Conservation (phyloP, 345 rosid species). For the Eutrema yunnanense region DNA sequence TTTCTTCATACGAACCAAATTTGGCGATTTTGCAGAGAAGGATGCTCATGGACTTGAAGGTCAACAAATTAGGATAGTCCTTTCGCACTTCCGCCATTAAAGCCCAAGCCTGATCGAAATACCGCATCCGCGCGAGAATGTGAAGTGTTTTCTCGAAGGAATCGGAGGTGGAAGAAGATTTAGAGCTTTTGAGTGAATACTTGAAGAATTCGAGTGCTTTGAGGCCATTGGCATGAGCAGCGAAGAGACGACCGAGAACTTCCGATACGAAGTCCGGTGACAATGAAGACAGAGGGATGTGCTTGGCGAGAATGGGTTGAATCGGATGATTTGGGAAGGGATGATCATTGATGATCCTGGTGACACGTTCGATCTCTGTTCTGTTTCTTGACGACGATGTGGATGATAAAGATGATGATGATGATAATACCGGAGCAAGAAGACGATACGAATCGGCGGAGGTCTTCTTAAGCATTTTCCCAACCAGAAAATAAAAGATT, state of each 20-base stretch:
- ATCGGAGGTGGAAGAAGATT: conserved; percentile 40
- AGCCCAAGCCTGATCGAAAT: conserved; percentile 81
- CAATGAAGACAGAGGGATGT: conserved; percentile 32
- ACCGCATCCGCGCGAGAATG: conserved; percentile 74
- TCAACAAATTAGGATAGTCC: conserved; percentile 46
- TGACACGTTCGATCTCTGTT: conserved; percentile 42
- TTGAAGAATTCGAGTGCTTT: conserved; percentile 84
- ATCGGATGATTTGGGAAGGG: conserved; percentile 64
- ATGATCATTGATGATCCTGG: conserved; percentile 65
- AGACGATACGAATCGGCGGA: conserved; percentile 16
- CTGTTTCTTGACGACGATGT: conserved; percentile 2
- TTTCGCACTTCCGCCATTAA: conserved; percentile 48
- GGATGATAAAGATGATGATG: background rate
- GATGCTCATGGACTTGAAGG: conserved; percentile 75
- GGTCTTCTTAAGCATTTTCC: conserved; percentile 12
- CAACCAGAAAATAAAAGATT: background rate
- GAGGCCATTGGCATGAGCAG: conserved; percentile 80
- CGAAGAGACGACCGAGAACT: conserved; percentile 82
- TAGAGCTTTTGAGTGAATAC: conserved; percentile 34
- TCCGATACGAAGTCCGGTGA: conserved; percentile 45
- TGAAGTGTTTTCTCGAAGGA: conserved; percentile 87
- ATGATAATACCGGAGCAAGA: background rate
- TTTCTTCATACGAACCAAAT: conserved; percentile 64
- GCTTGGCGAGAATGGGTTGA: conserved; percentile 39
- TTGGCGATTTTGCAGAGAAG: conserved; percentile 61